Percentiles rank a stretch among this genome's conserved stretches.
phyloP scores from a whole-genome alignment of 1,139 yeast species.

The Diutina catenulata region DNA sequence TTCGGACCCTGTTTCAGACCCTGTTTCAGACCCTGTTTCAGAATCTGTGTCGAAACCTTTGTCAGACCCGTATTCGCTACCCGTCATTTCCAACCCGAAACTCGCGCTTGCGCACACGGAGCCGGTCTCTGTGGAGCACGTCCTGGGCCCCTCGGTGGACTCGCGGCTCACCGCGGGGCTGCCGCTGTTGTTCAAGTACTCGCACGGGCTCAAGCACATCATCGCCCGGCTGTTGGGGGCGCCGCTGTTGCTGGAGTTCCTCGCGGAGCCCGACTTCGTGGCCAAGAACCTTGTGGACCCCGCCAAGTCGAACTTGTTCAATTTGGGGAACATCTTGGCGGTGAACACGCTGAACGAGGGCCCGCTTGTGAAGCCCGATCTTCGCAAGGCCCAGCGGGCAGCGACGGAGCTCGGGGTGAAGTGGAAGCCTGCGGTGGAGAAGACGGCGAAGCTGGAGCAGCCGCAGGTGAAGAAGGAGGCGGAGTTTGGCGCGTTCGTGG shows the following conservation, averaged over 20 bases:
- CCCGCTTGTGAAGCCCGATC: constrained; percentile 13
- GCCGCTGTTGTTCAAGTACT: constrained; percentile 8
- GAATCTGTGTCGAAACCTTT: too few species aligned
- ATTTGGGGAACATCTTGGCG: constrained; percentile 16
- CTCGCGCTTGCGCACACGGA: constrained; percentile 8
- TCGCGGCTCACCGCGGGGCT: constrained; percentile 8
- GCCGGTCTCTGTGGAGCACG: constrained; percentile 6
- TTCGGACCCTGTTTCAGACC: too few species aligned
- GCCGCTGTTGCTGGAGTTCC: constrained; percentile 12
- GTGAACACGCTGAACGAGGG: constrained; percentile 10
- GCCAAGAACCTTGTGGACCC: constrained; percentile 7
- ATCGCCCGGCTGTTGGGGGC: constrained; percentile 8
- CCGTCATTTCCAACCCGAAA: constrained; percentile 8
- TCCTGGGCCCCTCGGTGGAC: constrained; percentile 6
- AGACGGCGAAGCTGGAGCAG: constrained; percentile 11
- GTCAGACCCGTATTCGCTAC: too few species aligned
- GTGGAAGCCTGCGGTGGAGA: constrained; percentile 10
- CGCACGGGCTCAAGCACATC: constrained; percentile 7
- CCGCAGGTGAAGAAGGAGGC: constrained; percentile 11
- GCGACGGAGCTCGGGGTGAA: constrained; percentile 12
- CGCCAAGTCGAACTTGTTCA: constrained; percentile 18
- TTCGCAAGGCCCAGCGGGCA: constrained; percentile 13
- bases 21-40: too few species aligned
- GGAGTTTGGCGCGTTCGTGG: constrained; percentile 7
- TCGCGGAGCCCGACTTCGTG: constrained; percentile 17